Percentiles rank a stretch among this genome's conserved stretches.
These are phyloP conservation scores for Aspergillus clavatus DNA, from an alignment of 2,329 filamentous ascomycete genomes.

Conservation along the genomic window DNA sequence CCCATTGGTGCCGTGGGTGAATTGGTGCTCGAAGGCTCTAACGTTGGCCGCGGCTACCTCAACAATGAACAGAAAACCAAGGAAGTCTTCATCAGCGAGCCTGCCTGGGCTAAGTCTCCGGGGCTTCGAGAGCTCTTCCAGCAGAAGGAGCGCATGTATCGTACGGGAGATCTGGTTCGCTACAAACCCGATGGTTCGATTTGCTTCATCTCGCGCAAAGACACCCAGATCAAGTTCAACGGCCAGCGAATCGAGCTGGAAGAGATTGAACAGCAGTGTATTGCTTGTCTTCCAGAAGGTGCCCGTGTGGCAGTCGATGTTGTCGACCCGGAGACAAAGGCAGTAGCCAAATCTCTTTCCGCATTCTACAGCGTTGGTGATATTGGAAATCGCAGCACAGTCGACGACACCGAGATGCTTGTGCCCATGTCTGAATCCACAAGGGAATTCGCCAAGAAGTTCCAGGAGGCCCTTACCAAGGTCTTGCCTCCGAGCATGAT, in stretches of 20 bases:
- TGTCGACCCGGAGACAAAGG: slow-evolving; percentile 28
- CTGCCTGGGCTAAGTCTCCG: slow-evolving; percentile 25
- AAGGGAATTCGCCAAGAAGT: slow-evolving; percentile 19
- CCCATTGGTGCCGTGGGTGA: slow-evolving; percentile 47
- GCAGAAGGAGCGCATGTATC: slow-evolving; percentile 31
- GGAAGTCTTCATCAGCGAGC: slow-evolving; percentile 31
- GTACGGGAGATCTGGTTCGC: slow-evolving; percentile 36
- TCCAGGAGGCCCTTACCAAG: slow-evolving; percentile 24
- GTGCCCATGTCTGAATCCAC: slow-evolving; percentile 23
- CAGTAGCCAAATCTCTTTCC: slow-evolving; percentile 28
- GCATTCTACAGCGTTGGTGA: slow-evolving; percentile 31
- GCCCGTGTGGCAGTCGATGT: slow-evolving; percentile 44
- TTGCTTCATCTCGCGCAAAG: slow-evolving; percentile 31
- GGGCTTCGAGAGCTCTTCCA: slow-evolving; percentile 20
- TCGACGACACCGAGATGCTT: slow-evolving; percentile 11
- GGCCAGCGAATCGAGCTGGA: slow-evolving; percentile 45
- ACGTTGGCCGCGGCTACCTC: slow-evolving; percentile 44
- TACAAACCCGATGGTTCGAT: slow-evolving; percentile 33
- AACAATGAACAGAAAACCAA: slow-evolving; percentile 32
- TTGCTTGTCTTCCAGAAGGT: slow-evolving; percentile 30
- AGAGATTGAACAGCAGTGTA: slow-evolving; percentile 43
- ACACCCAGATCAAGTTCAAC: slow-evolving; percentile 39
- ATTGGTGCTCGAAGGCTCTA: slow-evolving; percentile 44
- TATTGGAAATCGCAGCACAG: neutral
- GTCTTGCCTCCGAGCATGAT: slow-evolving; percentile 41